phyloP scores from a whole-genome alignment of 176 grass and related monocot genomes.

The Zizania latifolia region DNA sequence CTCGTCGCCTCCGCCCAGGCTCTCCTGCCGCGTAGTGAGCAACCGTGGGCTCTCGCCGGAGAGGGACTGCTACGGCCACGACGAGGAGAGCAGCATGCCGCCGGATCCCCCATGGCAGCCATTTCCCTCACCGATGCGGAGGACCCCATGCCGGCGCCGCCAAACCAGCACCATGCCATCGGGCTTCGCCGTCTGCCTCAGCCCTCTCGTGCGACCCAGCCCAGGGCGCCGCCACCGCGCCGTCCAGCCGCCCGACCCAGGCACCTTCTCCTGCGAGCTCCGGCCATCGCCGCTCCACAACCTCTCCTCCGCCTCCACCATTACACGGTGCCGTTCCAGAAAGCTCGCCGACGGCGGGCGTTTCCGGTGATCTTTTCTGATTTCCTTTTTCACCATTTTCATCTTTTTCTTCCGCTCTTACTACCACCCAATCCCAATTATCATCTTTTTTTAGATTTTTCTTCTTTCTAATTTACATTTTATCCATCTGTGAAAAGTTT shows the following conservation, averaged over 20 bases:
- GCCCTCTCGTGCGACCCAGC: constrained; percentile 76
- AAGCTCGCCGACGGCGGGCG: constrained; percentile 63
- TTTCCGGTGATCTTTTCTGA: constrained; percentile 54
- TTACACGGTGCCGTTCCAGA: constrained; percentile 57
- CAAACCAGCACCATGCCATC: constrained; percentile 30
- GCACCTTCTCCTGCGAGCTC: constrained; percentile 51
- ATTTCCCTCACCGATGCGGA: constrained; percentile 59
- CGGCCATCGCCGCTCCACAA: constrained; percentile 57
- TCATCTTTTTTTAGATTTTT: constrained; percentile 7
- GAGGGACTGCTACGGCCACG: constrained; percentile 12
- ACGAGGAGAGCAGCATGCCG: constrained; percentile 41
- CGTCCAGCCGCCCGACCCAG: constrained; percentile 32
- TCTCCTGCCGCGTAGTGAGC: constrained; percentile 39
- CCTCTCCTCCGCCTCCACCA: constrained; percentile 22
- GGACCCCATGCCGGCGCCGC: constrained; percentile 25
- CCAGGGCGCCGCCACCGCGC: constrained; percentile 40
- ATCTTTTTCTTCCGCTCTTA: neutral
- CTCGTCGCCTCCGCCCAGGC: neutral
- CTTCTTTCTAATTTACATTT: constrained; percentile 10
- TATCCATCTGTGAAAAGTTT: constrained; percentile 33
- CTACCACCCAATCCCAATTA: neutral
- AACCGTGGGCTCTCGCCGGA: constrained; percentile 61
- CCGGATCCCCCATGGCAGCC: constrained; percentile 52
- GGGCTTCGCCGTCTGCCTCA: constrained; percentile 73
- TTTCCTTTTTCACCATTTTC: neutral